Conservation (phyloP, 306 rosid species). For the Corylus americana region DNA sequence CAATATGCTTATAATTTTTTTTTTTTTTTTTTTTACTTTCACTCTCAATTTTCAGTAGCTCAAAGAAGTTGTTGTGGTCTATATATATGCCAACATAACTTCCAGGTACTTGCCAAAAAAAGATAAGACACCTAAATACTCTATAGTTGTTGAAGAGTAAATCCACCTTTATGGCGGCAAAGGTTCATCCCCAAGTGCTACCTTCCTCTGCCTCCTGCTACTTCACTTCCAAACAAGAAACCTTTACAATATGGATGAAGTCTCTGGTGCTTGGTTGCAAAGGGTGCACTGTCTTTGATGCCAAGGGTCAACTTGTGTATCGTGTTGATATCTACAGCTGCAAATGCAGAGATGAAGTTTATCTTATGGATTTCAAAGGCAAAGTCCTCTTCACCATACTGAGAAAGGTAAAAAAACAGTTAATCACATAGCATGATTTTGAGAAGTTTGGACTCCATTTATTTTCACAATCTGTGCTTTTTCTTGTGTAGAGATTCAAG, state of each 20-base stretch:
- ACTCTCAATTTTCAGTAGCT: not conserved
- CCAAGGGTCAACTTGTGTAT: constrained; percentile 58
- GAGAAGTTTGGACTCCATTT: not conserved
- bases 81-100: constrained; percentile 33
- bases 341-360: constrained; percentile 49
- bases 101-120: constrained; percentile 7
- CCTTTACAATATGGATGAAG: constrained; percentile 81
- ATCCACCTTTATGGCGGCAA: constrained; percentile 36
- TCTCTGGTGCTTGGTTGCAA: constrained; percentile 59
- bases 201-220: constrained; percentile 31
- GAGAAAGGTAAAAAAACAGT: constrained; percentile 45
- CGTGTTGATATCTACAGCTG: constrained; percentile 67
- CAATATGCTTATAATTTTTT: no score
- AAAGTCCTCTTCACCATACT: constrained; percentile 51
- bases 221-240: constrained; percentile 60
- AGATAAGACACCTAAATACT: constrained; percentile 25
- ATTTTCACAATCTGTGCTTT: not conserved
- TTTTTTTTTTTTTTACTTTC: no score
- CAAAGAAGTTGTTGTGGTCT: not conserved
- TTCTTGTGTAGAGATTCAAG: constrained; percentile 42
- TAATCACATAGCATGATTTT: not conserved
- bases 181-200: constrained; percentile 47
- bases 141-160: constrained; percentile 6
- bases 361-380: constrained; percentile 72
- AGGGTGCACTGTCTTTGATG: constrained; percentile 72